phyloP scores from a whole-genome alignment of 2,329 filamentous ascomycete species.

The Cladosporium sp. region DNA sequence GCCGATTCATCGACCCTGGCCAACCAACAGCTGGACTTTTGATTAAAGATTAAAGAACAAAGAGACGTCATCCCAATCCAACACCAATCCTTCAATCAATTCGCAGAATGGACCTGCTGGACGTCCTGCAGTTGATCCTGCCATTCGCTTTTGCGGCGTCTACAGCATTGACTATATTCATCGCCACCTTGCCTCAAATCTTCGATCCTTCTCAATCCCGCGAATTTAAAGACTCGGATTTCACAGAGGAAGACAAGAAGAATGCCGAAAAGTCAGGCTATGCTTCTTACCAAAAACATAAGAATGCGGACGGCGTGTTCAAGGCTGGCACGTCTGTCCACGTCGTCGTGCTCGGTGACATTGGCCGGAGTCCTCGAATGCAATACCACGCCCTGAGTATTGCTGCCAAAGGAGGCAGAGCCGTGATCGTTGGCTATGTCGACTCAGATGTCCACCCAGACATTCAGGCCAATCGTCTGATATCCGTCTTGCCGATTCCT shows the following conservation, averaged over 20 bases:
- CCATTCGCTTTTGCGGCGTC: conserved; percentile 39
- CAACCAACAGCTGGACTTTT: not conserved
- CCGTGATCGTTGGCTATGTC: conserved; percentile 84
- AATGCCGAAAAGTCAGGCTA: conserved; percentile 29
- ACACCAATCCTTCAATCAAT: not conserved
- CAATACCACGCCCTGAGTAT: conserved; percentile 96
- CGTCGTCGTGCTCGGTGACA: conserved; percentile 88
- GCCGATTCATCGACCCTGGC: no score
- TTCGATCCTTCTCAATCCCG: conserved; percentile 41
- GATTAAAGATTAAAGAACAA: not conserved
- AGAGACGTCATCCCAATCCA: conserved; percentile 8
- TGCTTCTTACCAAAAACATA: conserved; percentile 21
- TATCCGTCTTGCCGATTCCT: conserved; percentile 67
- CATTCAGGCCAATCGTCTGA: conserved; percentile 62
- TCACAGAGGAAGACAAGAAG: conserved; percentile 26
- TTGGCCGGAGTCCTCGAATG: conserved; percentile 95
- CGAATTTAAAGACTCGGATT: conserved; percentile 24
- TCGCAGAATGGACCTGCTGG: conserved; percentile 7
- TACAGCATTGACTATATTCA: conserved; percentile 46
- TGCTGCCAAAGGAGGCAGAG: conserved; percentile 72
- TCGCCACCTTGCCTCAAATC: conserved; percentile 51
- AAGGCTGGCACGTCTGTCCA: conserved; percentile 57
- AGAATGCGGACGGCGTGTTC: conserved; percentile 22
- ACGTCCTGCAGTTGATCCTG: conserved; percentile 37
- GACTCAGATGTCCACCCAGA: conserved; percentile 81